Conservation (phyloP, 1,284 basidiomycete species). For the Ceratobasidium sp. region DNA sequence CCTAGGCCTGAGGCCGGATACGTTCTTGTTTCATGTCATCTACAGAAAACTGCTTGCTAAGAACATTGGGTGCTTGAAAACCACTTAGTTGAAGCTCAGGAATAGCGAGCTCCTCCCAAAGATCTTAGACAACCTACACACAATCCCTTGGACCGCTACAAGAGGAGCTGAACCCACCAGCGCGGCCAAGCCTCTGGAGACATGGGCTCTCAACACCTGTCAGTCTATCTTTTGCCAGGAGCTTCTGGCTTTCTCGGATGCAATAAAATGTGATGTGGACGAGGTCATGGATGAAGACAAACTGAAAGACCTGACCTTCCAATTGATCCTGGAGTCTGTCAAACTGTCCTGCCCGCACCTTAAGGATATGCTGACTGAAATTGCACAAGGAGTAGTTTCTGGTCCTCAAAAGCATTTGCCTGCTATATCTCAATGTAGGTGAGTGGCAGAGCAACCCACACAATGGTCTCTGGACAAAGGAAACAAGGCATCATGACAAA, state of each 20-base stretch:
- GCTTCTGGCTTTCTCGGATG: not conserved
- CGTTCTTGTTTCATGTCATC: not conserved
- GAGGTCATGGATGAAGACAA: not conserved
- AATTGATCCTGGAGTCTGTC: not conserved
- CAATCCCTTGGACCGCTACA: not conserved
- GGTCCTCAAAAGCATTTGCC: too few species aligned
- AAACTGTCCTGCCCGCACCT: too few species aligned
- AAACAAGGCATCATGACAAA: too few species aligned
- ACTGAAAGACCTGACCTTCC: not conserved
- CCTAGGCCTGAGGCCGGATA: not conserved
- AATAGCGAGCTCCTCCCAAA: not conserved
- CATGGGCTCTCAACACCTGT: not conserved
- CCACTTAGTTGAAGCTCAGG: not conserved
- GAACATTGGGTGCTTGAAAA: not conserved
- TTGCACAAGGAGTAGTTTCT: too few species aligned
- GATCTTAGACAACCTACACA: not conserved
- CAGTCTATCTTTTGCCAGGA: not conserved
- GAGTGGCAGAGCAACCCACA: too few species aligned
- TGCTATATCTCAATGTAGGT: too few species aligned
- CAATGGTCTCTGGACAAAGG: too few species aligned
- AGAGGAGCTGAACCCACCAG: not conserved
- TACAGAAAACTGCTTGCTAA: not conserved
- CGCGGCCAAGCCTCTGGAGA: not conserved
- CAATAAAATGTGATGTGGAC: not conserved
- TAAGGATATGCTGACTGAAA: too few species aligned